phyloP scores from a whole-genome alignment of 192 early-diverging fungal genomes.

The Podila verticillata region DNA sequence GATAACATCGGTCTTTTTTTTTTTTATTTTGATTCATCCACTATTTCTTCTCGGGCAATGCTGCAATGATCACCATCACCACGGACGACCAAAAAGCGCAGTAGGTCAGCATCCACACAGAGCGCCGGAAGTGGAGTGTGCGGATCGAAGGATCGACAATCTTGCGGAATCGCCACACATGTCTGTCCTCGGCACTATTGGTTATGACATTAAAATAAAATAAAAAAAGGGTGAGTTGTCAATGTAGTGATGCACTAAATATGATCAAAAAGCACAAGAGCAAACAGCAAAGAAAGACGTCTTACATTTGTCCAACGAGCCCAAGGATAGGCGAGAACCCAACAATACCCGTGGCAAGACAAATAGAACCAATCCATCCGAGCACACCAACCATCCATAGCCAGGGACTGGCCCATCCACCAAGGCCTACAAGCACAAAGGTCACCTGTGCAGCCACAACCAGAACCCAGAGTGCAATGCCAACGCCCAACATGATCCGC shows the following conservation, averaged over 20 bases:
- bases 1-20: background rate
- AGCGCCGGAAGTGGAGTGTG: conserved; percentile 5
- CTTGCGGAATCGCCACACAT: conserved; percentile 5
- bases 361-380: conserved; percentile 12
- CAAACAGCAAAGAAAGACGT: background rate
- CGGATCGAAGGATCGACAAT: conserved; percentile 17
- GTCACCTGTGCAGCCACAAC: conserved; percentile 11
- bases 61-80: conserved; percentile 13
- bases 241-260: too few relatives aligned
- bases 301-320: conserved; percentile 25
- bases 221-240: too few relatives aligned
- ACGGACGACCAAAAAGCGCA: conserved; percentile 6
- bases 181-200: conserved; percentile 20
- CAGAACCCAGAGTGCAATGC: conserved; percentile 2
- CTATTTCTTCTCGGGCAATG: background rate
- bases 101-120: conserved; percentile 14
- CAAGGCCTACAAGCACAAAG: conserved; percentile 16
- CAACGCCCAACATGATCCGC: conserved; percentile 1
- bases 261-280: background rate
- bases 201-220: background rate
- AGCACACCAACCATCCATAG: conserved; percentile 26
- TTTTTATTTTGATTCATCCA: background rate
- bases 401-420: conserved; percentile 32
- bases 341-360: conserved; percentile 11
- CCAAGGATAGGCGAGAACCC: conserved; percentile 33